Evolutionary conservation across 805 yeast genomes (phyloP), one percentile per base, ranked within the genome.

Genomic region (Cyberlindnera nakhonratchasimensis): DNA sequence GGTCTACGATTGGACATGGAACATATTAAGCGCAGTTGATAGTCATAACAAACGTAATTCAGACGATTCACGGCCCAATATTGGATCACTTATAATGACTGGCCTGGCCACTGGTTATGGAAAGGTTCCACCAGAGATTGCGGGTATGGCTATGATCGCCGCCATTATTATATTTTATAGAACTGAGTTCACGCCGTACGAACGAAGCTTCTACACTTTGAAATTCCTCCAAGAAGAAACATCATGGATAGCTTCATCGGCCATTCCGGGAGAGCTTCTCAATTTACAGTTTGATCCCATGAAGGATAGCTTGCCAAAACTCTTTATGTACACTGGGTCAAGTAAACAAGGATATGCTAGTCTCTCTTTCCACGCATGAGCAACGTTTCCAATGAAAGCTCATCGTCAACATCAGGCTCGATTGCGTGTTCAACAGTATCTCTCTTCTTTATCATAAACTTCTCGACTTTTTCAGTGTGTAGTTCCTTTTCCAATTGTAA

Each of bases 41-140:
- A 26, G 35, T 6, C 29, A 38, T 19, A 47, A 46, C 19, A 12
- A 19, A 14, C 5, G 5, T 16, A 28, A 34, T 1, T 53, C 60
- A 1, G 14, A 12, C 16, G 11, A 12, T 4, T 38, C 40, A 4
- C 39, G 14, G n/a, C n/a, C n/a, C n/a, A n/a, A n/a, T 13, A 32
- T 43, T 10, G 40, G 40, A 5, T 28, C 46, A 1, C 26, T 69
- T 1, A 23, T 69, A 0, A 28, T 69, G n/a, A 62, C 72, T 0
- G 71, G 71, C 1, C 36, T 69, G 9, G 72, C 67, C 2, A 65
- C 73, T 1, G 73, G 73, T 1, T 68, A 58, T 44, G 73, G 73
- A 1, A 54, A 51, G 2, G 38, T 67, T 2, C 65, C 68, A 1
- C 26, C 44, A 4, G 54, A 57, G 3, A 16, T 66, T 4, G 68